phyloP scores from a whole-genome alignment of 192 early-diverging fungal genomes.

The Linderina pennispora region DNA sequence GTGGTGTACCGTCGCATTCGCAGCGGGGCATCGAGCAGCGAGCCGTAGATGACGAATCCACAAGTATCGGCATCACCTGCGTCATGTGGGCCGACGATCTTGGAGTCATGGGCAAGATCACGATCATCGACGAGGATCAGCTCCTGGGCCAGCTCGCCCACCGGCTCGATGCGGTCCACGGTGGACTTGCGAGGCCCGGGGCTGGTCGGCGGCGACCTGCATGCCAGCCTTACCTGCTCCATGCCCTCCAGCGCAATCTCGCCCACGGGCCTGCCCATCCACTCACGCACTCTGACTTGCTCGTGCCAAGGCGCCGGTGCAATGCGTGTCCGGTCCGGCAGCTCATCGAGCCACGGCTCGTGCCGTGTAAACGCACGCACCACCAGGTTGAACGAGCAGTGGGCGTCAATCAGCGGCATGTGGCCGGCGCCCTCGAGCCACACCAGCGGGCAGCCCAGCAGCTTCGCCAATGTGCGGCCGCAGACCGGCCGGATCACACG shows the following conservation, averaged over 20 bases:
- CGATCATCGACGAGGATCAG: conserved; percentile 34
- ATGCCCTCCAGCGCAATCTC: conserved; percentile 1
- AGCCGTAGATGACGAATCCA: too few relatives aligned
- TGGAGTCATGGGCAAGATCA: too few relatives aligned
- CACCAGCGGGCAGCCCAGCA: conserved; percentile 27
- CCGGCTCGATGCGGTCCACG: conserved; percentile 5
- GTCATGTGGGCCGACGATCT: too few relatives aligned
- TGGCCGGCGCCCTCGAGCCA: conserved; percentile 36
- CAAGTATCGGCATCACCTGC: too few relatives aligned
- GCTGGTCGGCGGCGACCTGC: not conserved
- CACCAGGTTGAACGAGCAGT: conserved; percentile 39
- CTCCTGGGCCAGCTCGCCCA: conserved; percentile 15
- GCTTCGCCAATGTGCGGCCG: conserved; percentile 33
- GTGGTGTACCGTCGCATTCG: too few relatives aligned
- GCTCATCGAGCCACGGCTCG: conserved; percentile 19
- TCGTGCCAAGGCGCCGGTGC: conserved; percentile 25
- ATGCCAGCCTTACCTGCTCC: not conserved
- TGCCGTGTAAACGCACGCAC: conserved; percentile 25
- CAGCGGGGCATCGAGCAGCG: too few relatives aligned
- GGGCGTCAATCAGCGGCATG: conserved; percentile 43
- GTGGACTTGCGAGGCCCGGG: conserved; percentile 3
- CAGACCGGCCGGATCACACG: conserved; percentile 35
- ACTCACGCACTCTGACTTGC: conserved; percentile 12
- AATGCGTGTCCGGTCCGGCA: conserved; percentile 17
- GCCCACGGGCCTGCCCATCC: conserved; percentile 4